A percentile compares a stretch with the other conserved stretches of the same genome.
Evolutionary conservation across 106 monocot species (phyloP).

Genomic region (Phalaenopsis equestris): DNA sequence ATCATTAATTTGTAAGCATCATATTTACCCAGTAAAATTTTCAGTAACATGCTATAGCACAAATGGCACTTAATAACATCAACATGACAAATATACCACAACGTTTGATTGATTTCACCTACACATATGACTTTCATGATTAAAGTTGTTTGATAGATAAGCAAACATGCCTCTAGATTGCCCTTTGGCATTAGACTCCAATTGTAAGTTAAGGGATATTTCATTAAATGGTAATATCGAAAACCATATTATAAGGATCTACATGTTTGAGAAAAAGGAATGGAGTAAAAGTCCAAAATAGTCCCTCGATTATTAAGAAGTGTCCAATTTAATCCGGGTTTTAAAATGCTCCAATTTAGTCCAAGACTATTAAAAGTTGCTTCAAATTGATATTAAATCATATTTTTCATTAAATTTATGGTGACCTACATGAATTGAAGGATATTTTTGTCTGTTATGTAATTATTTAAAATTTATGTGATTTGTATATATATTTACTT

Average conservation of each 20-base stretch:
- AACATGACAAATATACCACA: not conserved
- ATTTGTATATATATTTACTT: no score
- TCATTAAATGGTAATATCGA: not conserved
- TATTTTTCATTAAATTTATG: no score
- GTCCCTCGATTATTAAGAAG: no score
- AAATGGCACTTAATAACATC: not conserved
- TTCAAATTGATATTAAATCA: no score
- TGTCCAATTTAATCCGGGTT: no score
- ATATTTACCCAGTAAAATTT: not conserved
- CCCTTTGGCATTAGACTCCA: not conserved
- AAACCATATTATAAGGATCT: not conserved
- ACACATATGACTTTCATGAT: not conserved
- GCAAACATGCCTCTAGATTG: not conserved
- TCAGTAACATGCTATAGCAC: conserved; percentile 1
- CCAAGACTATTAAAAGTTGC: no score
- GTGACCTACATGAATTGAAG: no score
- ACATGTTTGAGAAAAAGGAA: not conserved
- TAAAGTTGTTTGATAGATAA: not conserved
- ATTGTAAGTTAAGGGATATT: not conserved
- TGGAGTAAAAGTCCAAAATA: no score
- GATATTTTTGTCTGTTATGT: no score
- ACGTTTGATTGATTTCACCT: not conserved
- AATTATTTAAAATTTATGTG: no score
- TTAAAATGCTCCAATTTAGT: no score
- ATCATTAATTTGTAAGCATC: not conserved